A percentile compares a stretch with the other conserved stretches of the same genome.
These are phyloP conservation scores for Globisporangium radiosum DNA, from an alignment of 352 stramenopile genomes.

Conservation along the genomic window DNA sequence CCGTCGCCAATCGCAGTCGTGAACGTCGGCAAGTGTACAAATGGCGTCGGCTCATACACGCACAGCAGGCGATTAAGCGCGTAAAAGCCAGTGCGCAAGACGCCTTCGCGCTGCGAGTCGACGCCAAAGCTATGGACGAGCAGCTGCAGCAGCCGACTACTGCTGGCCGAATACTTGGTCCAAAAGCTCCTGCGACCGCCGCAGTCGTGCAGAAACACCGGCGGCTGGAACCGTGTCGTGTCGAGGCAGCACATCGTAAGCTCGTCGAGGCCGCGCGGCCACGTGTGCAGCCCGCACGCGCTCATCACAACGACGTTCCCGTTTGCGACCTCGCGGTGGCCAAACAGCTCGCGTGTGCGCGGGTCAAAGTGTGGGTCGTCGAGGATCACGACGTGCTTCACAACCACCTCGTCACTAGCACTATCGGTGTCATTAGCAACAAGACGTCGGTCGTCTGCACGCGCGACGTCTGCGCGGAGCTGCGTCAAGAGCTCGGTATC, in stretches of 20 bases:
- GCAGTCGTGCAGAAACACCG: slow-evolving; percentile 45
- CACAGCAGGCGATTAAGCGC: slow-evolving; percentile 58
- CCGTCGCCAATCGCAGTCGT: slow-evolving; percentile 16
- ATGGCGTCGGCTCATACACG: slow-evolving; percentile 21
- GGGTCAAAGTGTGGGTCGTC: slow-evolving; percentile 52
- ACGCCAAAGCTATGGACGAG: slow-evolving; percentile 51
- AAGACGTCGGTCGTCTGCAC: too few relatives aligned
- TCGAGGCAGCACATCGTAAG: slow-evolving; percentile 48
- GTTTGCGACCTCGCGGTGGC: slow-evolving; percentile 46
- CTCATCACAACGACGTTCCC: slow-evolving; percentile 54
- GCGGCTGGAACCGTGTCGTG: slow-evolving; percentile 41
- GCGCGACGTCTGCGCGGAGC: slow-evolving; percentile 39
- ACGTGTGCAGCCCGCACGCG: slow-evolving; percentile 59
- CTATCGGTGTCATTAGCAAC: not conserved
- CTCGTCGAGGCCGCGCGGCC: slow-evolving; percentile 38
- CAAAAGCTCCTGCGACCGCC: slow-evolving; percentile 42
- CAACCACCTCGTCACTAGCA: slow-evolving; percentile 10
- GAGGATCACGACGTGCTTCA: slow-evolving; percentile 68
- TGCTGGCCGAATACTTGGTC: slow-evolving; percentile 52
- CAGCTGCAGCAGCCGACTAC: slow-evolving; percentile 56
- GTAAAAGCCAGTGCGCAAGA: slow-evolving; percentile 60
- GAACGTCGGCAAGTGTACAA: slow-evolving; percentile 8
- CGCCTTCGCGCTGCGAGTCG: slow-evolving; percentile 32
- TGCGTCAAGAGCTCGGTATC: slow-evolving; percentile 47
- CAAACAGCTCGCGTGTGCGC: slow-evolving; percentile 34